Evolutionary conservation across 1,139 yeast species (phyloP).

Genomic region (Scheffersomyces stambukii): DNA sequence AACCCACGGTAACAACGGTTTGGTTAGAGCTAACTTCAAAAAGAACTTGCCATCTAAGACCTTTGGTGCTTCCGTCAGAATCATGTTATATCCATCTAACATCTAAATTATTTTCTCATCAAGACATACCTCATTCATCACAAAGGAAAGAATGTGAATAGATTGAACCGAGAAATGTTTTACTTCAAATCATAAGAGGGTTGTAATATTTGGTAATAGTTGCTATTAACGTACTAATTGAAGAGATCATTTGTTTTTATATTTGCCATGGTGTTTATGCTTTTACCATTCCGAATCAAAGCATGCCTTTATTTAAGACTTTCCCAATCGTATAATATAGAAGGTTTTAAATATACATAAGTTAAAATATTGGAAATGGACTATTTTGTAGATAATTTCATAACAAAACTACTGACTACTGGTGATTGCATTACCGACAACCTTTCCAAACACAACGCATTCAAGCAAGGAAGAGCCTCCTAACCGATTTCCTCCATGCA

Average conservation of each 20-base stretch:
- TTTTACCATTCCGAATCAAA: too few species aligned
- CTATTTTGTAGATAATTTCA: too few species aligned
- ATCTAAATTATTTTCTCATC: constrained; percentile 53
- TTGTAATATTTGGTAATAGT: constrained; percentile 8
- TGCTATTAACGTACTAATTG: too few species aligned
- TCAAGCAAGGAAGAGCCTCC: constrained; percentile 37
- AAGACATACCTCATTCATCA: constrained; percentile 1
- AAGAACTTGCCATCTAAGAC: constrained; percentile 99
- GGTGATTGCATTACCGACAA: constrained; percentile 14
- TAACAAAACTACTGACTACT: too few species aligned
- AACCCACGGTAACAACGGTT: constrained; percentile 98
- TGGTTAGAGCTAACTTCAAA: constrained; percentile 98
- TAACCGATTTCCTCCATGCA: constrained; percentile 35
- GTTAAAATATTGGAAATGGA: too few species aligned
- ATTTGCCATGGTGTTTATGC: too few species aligned
- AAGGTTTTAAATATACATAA: too few species aligned
- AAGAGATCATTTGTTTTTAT: too few species aligned
- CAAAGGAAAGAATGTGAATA: constrained; percentile 1
- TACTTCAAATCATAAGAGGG: constrained; percentile 1
- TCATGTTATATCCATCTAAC: constrained; percentile 99
- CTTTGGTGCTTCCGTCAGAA: constrained; percentile 99
- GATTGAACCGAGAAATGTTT: neutral
- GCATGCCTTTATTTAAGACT: too few species aligned
- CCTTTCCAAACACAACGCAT: constrained; percentile 36
- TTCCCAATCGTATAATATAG: too few species aligned